Percentiles rank a stretch among this genome's conserved stretches.
Conservation (phyloP, 129 eudicot species). For the Erigeron canadensis region DNA sequence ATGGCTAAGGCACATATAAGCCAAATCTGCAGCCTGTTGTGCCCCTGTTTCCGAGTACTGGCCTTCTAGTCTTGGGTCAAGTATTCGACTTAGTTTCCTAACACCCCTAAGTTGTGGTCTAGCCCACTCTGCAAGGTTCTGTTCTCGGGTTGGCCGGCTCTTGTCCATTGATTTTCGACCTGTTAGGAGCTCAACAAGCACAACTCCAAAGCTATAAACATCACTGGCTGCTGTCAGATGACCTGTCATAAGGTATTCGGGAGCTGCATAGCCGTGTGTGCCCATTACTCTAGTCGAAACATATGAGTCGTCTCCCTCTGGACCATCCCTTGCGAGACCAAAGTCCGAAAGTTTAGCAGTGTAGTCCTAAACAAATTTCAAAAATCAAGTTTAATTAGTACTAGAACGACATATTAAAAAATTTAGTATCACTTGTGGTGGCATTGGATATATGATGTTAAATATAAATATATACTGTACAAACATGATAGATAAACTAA, state of each 20-base stretch:
- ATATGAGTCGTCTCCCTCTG: slow-evolving; percentile 42
- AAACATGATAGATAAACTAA: not conserved
- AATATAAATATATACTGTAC: too few species aligned
- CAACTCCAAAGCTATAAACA: slow-evolving; percentile 88
- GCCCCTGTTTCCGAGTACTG: slow-evolving; percentile 80
- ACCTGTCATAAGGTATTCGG: slow-evolving; percentile 61
- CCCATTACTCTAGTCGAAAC: slow-evolving; percentile 58
- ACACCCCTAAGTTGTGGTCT: slow-evolving; percentile 56
- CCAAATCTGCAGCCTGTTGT: slow-evolving; percentile 66
- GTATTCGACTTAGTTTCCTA: slow-evolving; percentile 51
- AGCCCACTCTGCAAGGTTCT: slow-evolving; percentile 84
- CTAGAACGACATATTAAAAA: not conserved
- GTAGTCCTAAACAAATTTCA: slow-evolving; percentile 33
- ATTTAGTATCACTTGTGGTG: not conserved
- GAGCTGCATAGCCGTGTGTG: slow-evolving; percentile 82
- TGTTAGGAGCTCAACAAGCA: slow-evolving; percentile 76
- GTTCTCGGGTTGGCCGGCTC: slow-evolving; percentile 63
- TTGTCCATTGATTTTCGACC: slow-evolving; percentile 83
- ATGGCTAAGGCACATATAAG: slow-evolving; percentile 81
- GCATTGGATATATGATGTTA: not conserved
- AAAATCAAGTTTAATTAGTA: slow-evolving; percentile 16
- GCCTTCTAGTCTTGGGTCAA: slow-evolving; percentile 86
- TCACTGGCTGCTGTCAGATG: slow-evolving; percentile 91
- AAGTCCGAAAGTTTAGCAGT: slow-evolving; percentile 52
- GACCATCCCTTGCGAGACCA: slow-evolving; percentile 51